Conservation (phyloP, 805 yeast species). For the Candida caryicola region DNA sequence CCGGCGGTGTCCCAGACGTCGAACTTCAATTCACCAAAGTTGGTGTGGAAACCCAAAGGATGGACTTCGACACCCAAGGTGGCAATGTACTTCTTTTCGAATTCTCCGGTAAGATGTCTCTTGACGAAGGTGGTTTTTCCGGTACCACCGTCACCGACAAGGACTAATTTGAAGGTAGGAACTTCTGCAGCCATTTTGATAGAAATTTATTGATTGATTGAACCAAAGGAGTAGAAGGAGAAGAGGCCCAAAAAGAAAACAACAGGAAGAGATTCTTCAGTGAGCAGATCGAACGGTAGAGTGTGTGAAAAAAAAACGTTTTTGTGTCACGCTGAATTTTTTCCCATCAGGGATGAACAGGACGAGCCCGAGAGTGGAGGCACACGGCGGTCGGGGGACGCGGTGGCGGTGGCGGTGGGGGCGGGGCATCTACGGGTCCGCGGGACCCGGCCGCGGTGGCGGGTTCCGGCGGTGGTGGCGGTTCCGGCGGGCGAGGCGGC, state of each 20-base stretch:
- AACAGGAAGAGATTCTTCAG: neutral
- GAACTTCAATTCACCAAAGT: slow-evolving; percentile 97
- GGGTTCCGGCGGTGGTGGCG: too few relatives aligned
- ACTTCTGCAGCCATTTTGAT: slow-evolving; percentile 64
- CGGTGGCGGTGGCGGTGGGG: too few relatives aligned
- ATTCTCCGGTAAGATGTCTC: slow-evolving; percentile 99
- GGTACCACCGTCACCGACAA: slow-evolving; percentile 99
- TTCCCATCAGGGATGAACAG: slow-evolving; percentile 1
- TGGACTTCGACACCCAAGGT: slow-evolving; percentile 99
- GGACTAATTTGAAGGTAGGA: slow-evolving; percentile 96
- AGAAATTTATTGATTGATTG: slow-evolving; percentile 11
- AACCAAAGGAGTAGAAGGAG: neutral
- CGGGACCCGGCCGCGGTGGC: too few relatives aligned
- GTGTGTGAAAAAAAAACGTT: slow-evolving; percentile 2
- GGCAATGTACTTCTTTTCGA: slow-evolving; percentile 98
- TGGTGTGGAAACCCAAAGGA: slow-evolving; percentile 96
- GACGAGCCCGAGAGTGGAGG: slow-evolving; percentile 1
- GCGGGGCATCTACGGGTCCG: too few relatives aligned
- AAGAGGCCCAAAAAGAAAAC: neutral
- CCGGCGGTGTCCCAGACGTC: slow-evolving; percentile 99
- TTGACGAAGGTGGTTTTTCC: slow-evolving; percentile 99
- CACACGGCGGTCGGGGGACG: neutral
- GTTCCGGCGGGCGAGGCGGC: too few relatives aligned
- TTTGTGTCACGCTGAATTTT: neutral
- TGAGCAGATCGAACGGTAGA: neutral